A percentile compares a stretch with the other conserved stretches of the same genome.
These are phyloP conservation scores for Neurospora sp. DNA, from an alignment of 2,329 filamentous ascomycete genomes.

Conservation along the genomic window DNA sequence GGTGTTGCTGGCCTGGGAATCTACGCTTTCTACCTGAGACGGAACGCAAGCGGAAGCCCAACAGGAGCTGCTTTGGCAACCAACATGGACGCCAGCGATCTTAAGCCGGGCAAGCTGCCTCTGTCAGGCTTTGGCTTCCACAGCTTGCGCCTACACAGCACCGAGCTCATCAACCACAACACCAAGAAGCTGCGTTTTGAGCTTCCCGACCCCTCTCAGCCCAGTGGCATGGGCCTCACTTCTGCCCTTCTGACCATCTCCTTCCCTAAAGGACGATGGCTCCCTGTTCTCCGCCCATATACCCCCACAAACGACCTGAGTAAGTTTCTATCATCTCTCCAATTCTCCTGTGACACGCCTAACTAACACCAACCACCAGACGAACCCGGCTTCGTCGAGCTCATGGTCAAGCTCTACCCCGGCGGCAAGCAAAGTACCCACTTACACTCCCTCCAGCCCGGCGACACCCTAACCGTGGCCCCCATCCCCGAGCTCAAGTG, in stretches of 20 bases:
- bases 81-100: background rate
- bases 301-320: constrained; percentile 49
- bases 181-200: constrained; percentile 49
- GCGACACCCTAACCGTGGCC: constrained; percentile 50
- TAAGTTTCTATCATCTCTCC: constrained; percentile 19
- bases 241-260: constrained; percentile 52
- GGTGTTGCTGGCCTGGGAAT: constrained; percentile 17
- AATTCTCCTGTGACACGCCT: background rate
- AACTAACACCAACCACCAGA: constrained; percentile 25
- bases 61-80: background rate
- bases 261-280: constrained; percentile 44
- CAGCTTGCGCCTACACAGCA: constrained; percentile 39
- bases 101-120: constrained; percentile 10
- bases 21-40: constrained; percentile 14
- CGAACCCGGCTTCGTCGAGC: constrained; percentile 48
- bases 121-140: constrained; percentile 28
- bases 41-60: constrained; percentile 1
- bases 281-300: constrained; percentile 56
- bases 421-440: constrained; percentile 54
- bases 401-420: constrained; percentile 61
- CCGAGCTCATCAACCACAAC: constrained; percentile 46
- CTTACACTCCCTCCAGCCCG: constrained; percentile 55
- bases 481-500: constrained; percentile 45
- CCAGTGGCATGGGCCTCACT: constrained; percentile 40
- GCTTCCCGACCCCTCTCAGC: constrained; percentile 35